Evolutionary conservation across 108 stramenopile genomes (phyloP).

Genomic region (Epipyxis sp.): DNA sequence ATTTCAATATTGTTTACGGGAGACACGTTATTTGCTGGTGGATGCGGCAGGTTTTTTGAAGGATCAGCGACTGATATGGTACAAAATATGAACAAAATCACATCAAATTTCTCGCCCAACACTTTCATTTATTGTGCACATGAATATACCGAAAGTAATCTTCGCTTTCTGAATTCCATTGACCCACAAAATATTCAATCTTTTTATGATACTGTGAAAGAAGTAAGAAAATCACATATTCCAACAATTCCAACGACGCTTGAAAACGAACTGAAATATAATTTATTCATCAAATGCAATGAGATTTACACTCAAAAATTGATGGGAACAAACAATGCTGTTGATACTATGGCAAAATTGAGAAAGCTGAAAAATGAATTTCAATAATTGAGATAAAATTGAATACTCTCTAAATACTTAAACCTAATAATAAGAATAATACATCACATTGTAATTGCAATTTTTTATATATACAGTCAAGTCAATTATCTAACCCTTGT

Average conservation of each 20-base stretch:
- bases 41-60: slow-evolving; percentile 64
- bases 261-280: slow-evolving; percentile 56
- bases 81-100: slow-evolving; percentile 33
- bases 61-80: slow-evolving; percentile 51
- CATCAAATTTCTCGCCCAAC: slow-evolving; percentile 54
- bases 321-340: neutral
- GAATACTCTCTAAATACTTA: too few species aligned
- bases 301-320: slow-evolving; percentile 23
- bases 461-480: too few species aligned
- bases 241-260: slow-evolving; percentile 62
- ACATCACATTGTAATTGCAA: too few species aligned
- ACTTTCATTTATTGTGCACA: slow-evolving; percentile 68
- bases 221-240: slow-evolving; percentile 15
- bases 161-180: slow-evolving; percentile 57
- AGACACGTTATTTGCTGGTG: slow-evolving; percentile 67
- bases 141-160: slow-evolving; percentile 68
- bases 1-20: slow-evolving; percentile 62
- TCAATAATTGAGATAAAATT: too few species aligned
- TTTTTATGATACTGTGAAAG: slow-evolving; percentile 36
- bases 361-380: slow-evolving; percentile 48
- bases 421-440: too few species aligned
- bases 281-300: slow-evolving; percentile 64
- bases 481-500: too few species aligned
- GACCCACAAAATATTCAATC: slow-evolving; percentile 58
- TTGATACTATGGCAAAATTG: slow-evolving; percentile 32